Conservation (phyloP, 768 basidiomycete genomes). For the Tricholoma furcatifolium region DNA sequence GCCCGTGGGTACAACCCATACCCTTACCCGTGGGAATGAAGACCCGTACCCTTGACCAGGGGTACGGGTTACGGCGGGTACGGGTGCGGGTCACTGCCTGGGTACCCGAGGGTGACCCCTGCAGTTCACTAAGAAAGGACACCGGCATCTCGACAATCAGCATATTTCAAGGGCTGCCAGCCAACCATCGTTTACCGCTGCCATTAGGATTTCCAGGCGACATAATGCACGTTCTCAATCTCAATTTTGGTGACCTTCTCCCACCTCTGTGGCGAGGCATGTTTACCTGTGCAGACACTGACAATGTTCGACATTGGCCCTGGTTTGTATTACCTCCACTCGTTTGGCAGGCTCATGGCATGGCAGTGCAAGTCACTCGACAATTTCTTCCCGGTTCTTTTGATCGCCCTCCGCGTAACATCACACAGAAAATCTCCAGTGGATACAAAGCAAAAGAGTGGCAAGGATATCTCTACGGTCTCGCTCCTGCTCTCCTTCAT, state of each 20-base stretch:
- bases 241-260: neutral
- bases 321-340: slow-evolving; percentile 28
- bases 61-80: too few species aligned
- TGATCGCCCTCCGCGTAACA: slow-evolving; percentile 25
- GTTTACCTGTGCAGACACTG: slow-evolving; percentile 19
- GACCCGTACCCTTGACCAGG: too few species aligned
- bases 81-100: too few species aligned
- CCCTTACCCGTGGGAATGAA: too few species aligned
- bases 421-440: slow-evolving; percentile 32
- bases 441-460: slow-evolving; percentile 40
- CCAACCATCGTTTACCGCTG: neutral
- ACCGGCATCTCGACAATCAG: neutral
- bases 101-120: too few species aligned
- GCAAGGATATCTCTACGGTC: slow-evolving; percentile 29
- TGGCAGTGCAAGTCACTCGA: neutral
- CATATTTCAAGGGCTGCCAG: neutral
- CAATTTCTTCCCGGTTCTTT: slow-evolving; percentile 30
- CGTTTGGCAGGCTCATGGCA: slow-evolving; percentile 36
- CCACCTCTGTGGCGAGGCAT: slow-evolving; percentile 26
- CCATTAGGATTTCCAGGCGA: neutral
- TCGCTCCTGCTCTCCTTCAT: slow-evolving; percentile 30
- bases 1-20: too few species aligned
- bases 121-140: slow-evolving; percentile 16
- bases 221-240: neutral
- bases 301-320: slow-evolving; percentile 22